Conservation (phyloP, 768 basidiomycete genomes). For the Amanita subjunquillea region DNA sequence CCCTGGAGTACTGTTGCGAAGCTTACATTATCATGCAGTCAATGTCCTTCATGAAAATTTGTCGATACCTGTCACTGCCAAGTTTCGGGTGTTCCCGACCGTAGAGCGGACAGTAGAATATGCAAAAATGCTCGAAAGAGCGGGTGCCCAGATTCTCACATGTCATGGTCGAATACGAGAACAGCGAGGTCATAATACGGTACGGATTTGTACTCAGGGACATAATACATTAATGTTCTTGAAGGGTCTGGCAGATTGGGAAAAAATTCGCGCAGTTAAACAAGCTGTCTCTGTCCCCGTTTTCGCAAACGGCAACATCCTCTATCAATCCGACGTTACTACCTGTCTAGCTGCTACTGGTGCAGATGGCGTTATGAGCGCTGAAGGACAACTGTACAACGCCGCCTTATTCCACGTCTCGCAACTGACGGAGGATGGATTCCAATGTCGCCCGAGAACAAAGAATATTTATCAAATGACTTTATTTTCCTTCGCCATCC, state of each 20-base stretch:
- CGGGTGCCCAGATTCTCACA: slow-evolving; percentile 91
- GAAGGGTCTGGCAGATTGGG: slow-evolving; percentile 83
- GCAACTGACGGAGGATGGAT: slow-evolving; percentile 6
- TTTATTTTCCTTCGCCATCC: slow-evolving; percentile 38
- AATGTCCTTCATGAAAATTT: slow-evolving; percentile 79
- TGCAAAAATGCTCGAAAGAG: slow-evolving; percentile 90
- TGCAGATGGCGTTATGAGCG: slow-evolving; percentile 89
- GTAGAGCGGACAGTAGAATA: slow-evolving; percentile 87
- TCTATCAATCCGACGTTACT: slow-evolving; percentile 76
- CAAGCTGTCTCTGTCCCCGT: slow-evolving; percentile 85
- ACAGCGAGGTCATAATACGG: slow-evolving; percentile 79
- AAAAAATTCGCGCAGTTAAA: slow-evolving; percentile 85
- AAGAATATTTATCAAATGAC: slow-evolving; percentile 18
- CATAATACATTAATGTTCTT: neutral
- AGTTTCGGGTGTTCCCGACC: slow-evolving; percentile 86
- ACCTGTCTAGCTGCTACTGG: slow-evolving; percentile 77
- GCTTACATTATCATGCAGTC: slow-evolving; percentile 36
- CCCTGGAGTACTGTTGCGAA: neutral
- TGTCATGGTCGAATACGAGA: slow-evolving; percentile 90
- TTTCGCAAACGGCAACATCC: slow-evolving; percentile 94
- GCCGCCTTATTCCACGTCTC: slow-evolving; percentile 59
- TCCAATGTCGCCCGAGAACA: slow-evolving; percentile 6
- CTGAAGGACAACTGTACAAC: slow-evolving; percentile 92
- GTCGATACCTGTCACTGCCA: slow-evolving; percentile 88
- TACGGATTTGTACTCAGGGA: slow-evolving; percentile 17